These are phyloP conservation scores for Neopestalotiopsis clavispora DNA, from an alignment of 2,329 filamentous ascomycete species.

Conservation along the genomic window DNA sequence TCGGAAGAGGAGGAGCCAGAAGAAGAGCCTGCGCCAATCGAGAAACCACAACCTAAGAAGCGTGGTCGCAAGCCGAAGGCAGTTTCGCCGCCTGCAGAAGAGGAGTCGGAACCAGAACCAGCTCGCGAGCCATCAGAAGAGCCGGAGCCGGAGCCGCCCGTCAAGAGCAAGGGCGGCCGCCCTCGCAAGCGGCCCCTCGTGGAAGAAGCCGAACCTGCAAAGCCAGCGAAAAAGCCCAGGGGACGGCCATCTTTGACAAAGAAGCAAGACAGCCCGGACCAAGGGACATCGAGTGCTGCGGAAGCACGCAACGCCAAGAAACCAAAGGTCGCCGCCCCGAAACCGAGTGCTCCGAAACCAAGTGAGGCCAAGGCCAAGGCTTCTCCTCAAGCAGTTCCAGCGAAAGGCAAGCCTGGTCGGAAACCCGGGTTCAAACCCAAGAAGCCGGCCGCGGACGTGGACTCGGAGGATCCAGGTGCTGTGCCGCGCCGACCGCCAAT, in stretches of 20 bases:
- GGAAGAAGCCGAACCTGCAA: conserved; percentile 12
- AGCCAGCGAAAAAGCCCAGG: conserved; percentile 8
- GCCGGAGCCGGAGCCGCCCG: conserved; percentile 24
- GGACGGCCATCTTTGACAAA: conserved; percentile 19
- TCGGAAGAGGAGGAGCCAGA: conserved; percentile 16
- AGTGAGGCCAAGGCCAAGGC: conserved; percentile 20
- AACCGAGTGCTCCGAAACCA: neutral
- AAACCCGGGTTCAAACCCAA: conserved; percentile 33
- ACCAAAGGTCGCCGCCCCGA: conserved; percentile 23
- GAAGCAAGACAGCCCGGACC: conserved; percentile 22
- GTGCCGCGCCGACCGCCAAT: conserved; percentile 58
- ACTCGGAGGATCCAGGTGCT: conserved; percentile 46
- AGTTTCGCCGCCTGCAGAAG: neutral
- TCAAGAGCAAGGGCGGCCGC: conserved; percentile 32
- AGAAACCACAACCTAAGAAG: conserved; percentile 17
- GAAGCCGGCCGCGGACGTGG: conserved; percentile 44
- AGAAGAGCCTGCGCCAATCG: conserved; percentile 16
- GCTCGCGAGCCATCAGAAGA: conserved; percentile 21
- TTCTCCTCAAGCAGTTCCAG: conserved; percentile 30
- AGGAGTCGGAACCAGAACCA: conserved; percentile 26
- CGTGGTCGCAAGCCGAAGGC: conserved; percentile 16
- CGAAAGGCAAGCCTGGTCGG: conserved; percentile 37
- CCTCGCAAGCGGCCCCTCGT: conserved; percentile 25
- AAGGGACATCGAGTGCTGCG: conserved; percentile 21
- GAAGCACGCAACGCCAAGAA: conserved; percentile 31